Evolutionary conservation across 2,329 filamentous ascomycete species (phyloP).

Genomic region (Beauveria varroae): DNA sequence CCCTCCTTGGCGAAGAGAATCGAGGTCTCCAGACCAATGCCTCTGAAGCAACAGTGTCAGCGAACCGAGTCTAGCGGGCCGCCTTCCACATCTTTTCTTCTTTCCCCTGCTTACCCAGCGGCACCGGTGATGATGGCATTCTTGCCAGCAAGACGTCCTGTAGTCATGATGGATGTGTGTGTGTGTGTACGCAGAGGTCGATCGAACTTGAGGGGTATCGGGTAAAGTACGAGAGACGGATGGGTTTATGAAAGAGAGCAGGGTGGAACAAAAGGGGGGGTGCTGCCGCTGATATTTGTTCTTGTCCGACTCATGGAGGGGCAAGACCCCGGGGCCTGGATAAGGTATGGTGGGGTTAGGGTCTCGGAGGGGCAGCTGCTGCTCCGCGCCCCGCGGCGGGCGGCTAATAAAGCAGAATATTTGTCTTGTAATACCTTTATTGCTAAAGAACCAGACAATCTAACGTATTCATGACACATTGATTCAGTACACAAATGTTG

Average conservation of each 20-base stretch:
- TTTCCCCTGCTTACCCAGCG: constrained; percentile 59
- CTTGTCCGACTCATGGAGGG: constrained; percentile 3
- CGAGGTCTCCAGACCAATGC: constrained; percentile 85
- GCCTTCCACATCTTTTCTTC: background rate
- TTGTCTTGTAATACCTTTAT: background rate
- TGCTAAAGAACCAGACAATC: background rate
- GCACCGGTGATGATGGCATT: constrained; percentile 74
- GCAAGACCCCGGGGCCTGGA: background rate
- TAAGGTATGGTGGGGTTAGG: constrained; percentile 8
- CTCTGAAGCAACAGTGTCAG: constrained; percentile 41
- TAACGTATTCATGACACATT: background rate
- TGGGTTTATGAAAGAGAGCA: background rate
- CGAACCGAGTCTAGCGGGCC: background rate
- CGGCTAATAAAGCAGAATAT: background rate
- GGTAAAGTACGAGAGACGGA: background rate
- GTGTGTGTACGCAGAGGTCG: background rate
- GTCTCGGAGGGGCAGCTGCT: background rate
- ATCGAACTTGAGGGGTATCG: constrained; percentile 7
- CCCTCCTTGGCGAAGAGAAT: constrained; percentile 89
- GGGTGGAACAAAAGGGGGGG: background rate
- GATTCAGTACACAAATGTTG: no score
- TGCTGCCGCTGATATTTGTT: constrained; percentile 3
- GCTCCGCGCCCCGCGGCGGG: background rate
- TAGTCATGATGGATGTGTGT: constrained; percentile 8
- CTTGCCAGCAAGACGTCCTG: constrained; percentile 50